A percentile compares a stretch with the other conserved stretches of the same genome.
phyloP scores from a whole-genome alignment of 192 early-diverging fungal genomes.

The Mortierella antarctica region DNA sequence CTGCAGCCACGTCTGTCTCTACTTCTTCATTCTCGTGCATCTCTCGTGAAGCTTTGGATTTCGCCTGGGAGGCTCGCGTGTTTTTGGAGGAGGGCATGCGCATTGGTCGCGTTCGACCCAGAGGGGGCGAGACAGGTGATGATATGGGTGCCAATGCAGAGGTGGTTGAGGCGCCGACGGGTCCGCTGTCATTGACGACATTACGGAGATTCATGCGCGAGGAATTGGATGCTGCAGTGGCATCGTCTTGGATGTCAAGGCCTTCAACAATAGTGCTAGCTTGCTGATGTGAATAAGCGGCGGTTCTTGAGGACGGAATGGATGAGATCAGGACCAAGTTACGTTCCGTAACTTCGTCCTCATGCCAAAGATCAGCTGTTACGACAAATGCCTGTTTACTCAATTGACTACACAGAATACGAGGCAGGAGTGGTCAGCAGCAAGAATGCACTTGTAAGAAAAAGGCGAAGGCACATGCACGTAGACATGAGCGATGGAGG shows the following conservation, averaged over 20 bases:
- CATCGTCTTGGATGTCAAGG: conserved; percentile 19
- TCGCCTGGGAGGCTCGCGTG: too few relatives aligned
- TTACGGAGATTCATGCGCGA: conserved; percentile 26
- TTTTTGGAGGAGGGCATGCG: too few relatives aligned
- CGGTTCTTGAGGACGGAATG: conserved; percentile 31
- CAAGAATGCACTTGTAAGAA: background rate
- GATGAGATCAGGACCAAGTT: conserved; percentile 55
- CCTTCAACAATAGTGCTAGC: conserved; percentile 21
- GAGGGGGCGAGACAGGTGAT: too few relatives aligned
- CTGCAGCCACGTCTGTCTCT: background rate
- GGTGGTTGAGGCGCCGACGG: background rate
- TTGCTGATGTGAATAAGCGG: conserved; percentile 26
- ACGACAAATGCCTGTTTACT: conserved; percentile 51
- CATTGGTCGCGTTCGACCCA: too few relatives aligned
- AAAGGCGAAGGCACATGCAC: background rate
- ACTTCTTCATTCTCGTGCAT: background rate
- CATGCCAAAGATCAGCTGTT: conserved; percentile 51
- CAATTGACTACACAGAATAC: conserved; percentile 14
- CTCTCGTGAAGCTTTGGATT: background rate
- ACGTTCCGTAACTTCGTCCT: conserved; percentile 44
- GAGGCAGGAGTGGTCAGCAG: background rate
- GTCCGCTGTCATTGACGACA: conserved; percentile 15
- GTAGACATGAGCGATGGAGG: background rate
- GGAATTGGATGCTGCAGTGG: conserved; percentile 10
- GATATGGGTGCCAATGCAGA: too few relatives aligned